Conservation (phyloP, 345 rosid genomes). For the Hibiscus trionum region DNA sequence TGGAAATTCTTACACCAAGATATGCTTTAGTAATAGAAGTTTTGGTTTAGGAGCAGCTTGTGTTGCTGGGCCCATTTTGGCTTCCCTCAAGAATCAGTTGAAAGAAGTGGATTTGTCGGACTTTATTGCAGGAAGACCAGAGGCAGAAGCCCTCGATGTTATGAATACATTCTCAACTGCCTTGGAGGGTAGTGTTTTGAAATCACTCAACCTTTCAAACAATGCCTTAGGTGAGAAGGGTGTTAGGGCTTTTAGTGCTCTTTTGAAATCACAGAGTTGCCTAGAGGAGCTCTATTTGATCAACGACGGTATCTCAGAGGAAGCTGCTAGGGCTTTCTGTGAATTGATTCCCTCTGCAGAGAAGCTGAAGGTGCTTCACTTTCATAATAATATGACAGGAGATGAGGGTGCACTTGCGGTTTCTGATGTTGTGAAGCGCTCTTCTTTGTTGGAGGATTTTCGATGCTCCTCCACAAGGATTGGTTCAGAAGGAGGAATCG, state of each 20-base stretch:
- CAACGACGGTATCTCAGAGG: constrained; percentile 90
- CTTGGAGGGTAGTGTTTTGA: constrained; percentile 58
- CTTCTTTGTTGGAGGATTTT: constrained; percentile 63
- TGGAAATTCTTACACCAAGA: constrained; percentile 63
- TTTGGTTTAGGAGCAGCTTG: constrained; percentile 73
- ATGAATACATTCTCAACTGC: constrained; percentile 75
- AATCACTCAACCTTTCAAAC: constrained; percentile 64
- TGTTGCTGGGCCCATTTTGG: constrained; percentile 70
- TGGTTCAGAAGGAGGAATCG: constrained; percentile 68
- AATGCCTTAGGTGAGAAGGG: constrained; percentile 97
- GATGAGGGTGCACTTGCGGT: constrained; percentile 76
- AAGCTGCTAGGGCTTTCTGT: constrained; percentile 76
- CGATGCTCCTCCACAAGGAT: constrained; percentile 87
- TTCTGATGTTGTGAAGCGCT: constrained; percentile 55
- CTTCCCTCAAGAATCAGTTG: constrained; percentile 60
- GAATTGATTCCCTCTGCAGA: constrained; percentile 84
- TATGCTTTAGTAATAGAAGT: constrained; percentile 91
- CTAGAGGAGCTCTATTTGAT: constrained; percentile 77
- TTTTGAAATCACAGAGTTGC: constrained; percentile 58
- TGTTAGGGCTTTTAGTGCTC: constrained; percentile 69
- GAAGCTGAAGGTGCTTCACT: constrained; percentile 69
- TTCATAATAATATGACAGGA: constrained; percentile 92
- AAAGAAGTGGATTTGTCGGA: constrained; percentile 86
- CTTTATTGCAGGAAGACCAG: constrained; percentile 84
- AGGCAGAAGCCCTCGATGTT: constrained; percentile 80